Evolutionary conservation across 108 stramenopile genomes (phyloP).

Genomic region (Nitzschia palea): DNA sequence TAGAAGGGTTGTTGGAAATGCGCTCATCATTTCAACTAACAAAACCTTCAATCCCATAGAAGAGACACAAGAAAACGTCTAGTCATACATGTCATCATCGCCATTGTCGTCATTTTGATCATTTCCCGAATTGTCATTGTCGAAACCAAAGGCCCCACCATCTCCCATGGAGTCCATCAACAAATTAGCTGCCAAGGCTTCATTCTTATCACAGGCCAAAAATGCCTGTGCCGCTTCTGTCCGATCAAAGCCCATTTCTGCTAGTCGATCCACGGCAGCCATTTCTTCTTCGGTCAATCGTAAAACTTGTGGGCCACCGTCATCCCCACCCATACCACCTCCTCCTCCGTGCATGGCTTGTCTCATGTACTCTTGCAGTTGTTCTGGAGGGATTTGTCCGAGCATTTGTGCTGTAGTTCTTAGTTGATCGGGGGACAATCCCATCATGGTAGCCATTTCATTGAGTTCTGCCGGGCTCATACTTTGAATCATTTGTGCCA

Average conservation of each 20-base stretch:
- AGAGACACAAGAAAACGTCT: no score
- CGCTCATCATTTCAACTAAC: no score
- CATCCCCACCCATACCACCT: slow-evolving; percentile 50
- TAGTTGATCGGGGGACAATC: slow-evolving; percentile 91
- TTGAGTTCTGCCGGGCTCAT: slow-evolving; percentile 89
- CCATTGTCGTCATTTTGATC: slow-evolving; percentile 42
- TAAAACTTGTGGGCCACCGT: slow-evolving; percentile 64
- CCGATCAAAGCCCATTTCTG: slow-evolving; percentile 95
- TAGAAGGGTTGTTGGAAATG: no score
- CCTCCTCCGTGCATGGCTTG: slow-evolving; percentile 77
- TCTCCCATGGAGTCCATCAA: slow-evolving; percentile 86
- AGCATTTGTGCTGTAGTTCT: slow-evolving; percentile 89
- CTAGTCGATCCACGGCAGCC: slow-evolving; percentile 93
- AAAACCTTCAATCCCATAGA: no score
- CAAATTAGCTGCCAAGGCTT: slow-evolving; percentile 96
- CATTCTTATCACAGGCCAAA: slow-evolving; percentile 99
- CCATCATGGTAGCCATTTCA: slow-evolving; percentile 92
- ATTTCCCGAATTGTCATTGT: slow-evolving; percentile 34
- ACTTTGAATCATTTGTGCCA: slow-evolving; percentile 83
- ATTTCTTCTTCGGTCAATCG: slow-evolving; percentile 93
- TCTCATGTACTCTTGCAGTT: slow-evolving; percentile 87
- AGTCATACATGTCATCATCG: slow-evolving; percentile 90
- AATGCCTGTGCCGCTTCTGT: slow-evolving; percentile 95
- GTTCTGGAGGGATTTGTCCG: slow-evolving; percentile 90
- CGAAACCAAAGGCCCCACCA: slow-evolving; percentile 53